Conservation (phyloP, 2,329 filamentous ascomycete genomes). For the Scedosporium apiospermum region DNA sequence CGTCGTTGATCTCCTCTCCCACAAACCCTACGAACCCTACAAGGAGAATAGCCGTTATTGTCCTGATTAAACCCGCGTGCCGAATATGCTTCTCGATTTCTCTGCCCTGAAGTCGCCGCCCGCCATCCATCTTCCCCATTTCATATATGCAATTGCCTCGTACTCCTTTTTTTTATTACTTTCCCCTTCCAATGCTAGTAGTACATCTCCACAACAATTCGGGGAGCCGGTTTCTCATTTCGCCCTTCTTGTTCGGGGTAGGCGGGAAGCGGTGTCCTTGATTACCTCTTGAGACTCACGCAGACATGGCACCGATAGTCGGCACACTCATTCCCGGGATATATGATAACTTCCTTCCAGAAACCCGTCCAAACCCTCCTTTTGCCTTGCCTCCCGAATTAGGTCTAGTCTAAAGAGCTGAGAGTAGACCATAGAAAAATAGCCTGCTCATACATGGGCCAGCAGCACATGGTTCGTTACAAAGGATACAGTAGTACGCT, state of each 20-base stretch:
- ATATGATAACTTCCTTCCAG: too few species aligned
- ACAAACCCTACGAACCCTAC: background rate
- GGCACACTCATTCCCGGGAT: too few species aligned
- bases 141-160: background rate
- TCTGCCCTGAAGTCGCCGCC: background rate
- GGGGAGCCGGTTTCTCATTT: background rate
- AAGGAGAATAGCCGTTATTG: background rate
- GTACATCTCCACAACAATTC: background rate
- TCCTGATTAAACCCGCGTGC: conserved; percentile 1
- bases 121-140: background rate
- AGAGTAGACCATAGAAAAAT: background rate
- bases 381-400: too few species aligned
- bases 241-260: too few species aligned
- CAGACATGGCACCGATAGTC: too few species aligned
- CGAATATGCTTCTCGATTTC: background rate
- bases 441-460: background rate
- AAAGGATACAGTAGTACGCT: background rate
- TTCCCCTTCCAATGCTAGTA: background rate
- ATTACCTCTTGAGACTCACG: too few species aligned
- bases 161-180: background rate
- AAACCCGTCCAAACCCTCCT: background rate
- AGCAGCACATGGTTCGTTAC: background rate
- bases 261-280: too few species aligned
- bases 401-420: too few species aligned
- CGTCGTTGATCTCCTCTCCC: too few species aligned